These are phyloP conservation scores for Sclerotinia spermophila DNA, from an alignment of 2,329 filamentous ascomycete genomes.

Conservation along the genomic window DNA sequence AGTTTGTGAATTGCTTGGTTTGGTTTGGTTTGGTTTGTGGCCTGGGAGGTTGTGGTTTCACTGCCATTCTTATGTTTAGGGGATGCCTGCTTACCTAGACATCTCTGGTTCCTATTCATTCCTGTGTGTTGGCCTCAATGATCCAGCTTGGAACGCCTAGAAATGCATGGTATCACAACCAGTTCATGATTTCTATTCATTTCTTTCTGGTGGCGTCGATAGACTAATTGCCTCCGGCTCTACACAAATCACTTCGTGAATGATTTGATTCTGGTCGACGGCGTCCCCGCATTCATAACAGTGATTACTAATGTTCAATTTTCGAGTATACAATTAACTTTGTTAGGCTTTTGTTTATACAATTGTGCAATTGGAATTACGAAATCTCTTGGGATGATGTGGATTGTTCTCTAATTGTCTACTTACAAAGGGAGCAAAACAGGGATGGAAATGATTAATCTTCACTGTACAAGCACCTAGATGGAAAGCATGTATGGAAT, in stretches of 20 bases:
- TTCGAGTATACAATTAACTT: background rate
- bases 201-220: background rate
- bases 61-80: background rate
- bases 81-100: background rate
- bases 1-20: background rate
- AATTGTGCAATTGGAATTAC: background rate
- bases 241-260: background rate
- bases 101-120: background rate
- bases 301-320: background rate
- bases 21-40: too few species aligned
- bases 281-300: background rate
- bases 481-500: background rate
- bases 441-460: background rate
- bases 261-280: background rate
- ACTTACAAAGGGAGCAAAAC: background rate
- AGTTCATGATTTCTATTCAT: background rate
- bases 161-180: too few species aligned
- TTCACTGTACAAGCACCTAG: background rate
- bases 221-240: background rate
- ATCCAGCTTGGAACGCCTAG: too few species aligned
- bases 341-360: background rate
- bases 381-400: background rate
- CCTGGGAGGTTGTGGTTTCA: background rate
- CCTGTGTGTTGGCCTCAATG: background rate
- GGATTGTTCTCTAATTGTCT: background rate